Evolutionary conservation across 768 basidiomycete genomes (phyloP).

Genomic region (Mycena epipterygia): DNA sequence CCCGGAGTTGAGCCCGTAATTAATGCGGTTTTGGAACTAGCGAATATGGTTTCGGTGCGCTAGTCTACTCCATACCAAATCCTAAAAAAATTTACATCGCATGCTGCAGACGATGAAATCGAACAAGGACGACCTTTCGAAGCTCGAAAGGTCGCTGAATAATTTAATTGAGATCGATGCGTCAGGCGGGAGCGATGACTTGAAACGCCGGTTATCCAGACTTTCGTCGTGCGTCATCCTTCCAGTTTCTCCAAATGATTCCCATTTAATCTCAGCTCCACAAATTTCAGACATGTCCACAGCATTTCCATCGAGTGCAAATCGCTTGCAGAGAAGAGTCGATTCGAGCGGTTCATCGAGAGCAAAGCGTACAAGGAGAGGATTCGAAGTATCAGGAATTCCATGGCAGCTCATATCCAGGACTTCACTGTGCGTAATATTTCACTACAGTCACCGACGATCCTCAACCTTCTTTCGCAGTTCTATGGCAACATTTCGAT

Average conservation of each 20-base stretch:
- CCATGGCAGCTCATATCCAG: background rate
- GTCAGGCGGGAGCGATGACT: background rate
- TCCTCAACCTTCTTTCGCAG: background rate
- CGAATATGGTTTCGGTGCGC: background rate
- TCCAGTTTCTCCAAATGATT: no score
- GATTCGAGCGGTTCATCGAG: background rate
- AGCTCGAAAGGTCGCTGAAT: background rate
- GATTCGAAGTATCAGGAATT: background rate
- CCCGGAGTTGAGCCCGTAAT: background rate
- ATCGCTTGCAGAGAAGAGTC: background rate
- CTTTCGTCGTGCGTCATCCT: background rate
- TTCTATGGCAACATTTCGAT: background rate
- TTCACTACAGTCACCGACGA: no score
- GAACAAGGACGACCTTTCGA: background rate
- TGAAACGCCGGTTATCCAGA: background rate
- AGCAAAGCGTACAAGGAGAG: background rate
- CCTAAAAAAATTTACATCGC: background rate
- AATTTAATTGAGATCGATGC: background rate
- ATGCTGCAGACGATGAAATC: background rate
- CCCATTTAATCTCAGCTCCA: background rate
- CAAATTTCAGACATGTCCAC: background rate
- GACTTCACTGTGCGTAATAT: slow-evolving; percentile 4
- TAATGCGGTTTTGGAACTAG: background rate
- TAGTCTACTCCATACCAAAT: background rate
- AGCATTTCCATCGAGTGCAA: background rate